A percentile compares a stretch with the other conserved stretches of the same genome.
Conservation (phyloP, 2,329 filamentous ascomycete genomes). For the Ophiostoma sp. region DNA sequence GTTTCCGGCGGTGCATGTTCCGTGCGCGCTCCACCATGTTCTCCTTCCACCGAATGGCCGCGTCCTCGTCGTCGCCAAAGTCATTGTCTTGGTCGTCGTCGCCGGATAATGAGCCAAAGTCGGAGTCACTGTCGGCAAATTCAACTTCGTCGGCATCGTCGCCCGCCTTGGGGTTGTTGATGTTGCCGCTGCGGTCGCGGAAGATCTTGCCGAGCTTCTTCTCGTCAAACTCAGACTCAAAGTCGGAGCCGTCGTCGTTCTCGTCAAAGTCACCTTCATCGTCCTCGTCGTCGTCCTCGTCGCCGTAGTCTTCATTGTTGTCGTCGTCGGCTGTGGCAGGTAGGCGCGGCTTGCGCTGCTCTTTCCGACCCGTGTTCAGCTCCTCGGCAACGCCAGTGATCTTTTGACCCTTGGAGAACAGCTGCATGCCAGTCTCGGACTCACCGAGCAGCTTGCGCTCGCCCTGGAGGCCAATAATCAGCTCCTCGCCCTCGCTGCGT, state of each 20-base stretch:
- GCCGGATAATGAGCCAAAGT: slow-evolving; percentile 78
- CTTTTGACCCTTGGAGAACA: slow-evolving; percentile 74
- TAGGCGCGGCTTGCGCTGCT: slow-evolving; percentile 52
- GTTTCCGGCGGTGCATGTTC: slow-evolving; percentile 62
- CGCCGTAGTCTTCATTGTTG: slow-evolving; percentile 44
- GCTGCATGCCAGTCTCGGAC: slow-evolving; percentile 72
- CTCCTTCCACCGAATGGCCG: slow-evolving; percentile 77
- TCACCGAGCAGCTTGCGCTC: slow-evolving; percentile 78
- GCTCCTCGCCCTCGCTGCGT: slow-evolving; percentile 87
- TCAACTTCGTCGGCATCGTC: slow-evolving; percentile 73
- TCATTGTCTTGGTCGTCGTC: slow-evolving; percentile 40
- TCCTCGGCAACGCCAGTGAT: slow-evolving; percentile 56
- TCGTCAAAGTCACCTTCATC: slow-evolving; percentile 42
- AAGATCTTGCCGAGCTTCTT: slow-evolving; percentile 58
- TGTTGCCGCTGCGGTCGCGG: slow-evolving; percentile 44
- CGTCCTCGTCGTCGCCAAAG: slow-evolving; percentile 53
- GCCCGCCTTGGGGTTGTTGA: slow-evolving; percentile 42
- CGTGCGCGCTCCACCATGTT: slow-evolving; percentile 73
- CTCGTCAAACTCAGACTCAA: slow-evolving; percentile 47
- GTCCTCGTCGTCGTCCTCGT: slow-evolving; percentile 51
- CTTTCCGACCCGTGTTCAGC: slow-evolving; percentile 58
- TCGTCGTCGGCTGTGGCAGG: slow-evolving; percentile 54
- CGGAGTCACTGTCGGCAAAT: slow-evolving; percentile 96
- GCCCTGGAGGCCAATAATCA: slow-evolving; percentile 83
- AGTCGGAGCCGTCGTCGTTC: slow-evolving; percentile 47